Percentiles rank a stretch among this genome's conserved stretches.
These are phyloP conservation scores for Globisporangium spiculum DNA, from an alignment of 352 stramenopile species.

Conservation along the genomic window DNA sequence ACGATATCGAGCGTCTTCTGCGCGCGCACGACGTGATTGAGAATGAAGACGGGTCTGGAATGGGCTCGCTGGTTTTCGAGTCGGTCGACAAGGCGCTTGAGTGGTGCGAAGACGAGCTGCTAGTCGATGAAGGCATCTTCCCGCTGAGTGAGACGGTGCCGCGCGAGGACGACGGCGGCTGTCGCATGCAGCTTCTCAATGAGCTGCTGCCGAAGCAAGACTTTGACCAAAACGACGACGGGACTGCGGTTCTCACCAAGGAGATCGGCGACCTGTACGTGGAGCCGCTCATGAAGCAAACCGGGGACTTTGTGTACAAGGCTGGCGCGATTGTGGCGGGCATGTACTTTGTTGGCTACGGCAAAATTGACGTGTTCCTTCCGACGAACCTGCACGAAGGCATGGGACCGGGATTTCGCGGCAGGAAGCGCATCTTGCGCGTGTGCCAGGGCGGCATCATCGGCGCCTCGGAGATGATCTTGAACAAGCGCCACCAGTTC, in stretches of 20 bases:
- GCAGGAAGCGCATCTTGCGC: constrained; percentile 75
- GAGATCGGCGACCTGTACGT: constrained; percentile 76
- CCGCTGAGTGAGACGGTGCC: constrained; percentile 57
- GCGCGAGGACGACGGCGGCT: constrained; percentile 27
- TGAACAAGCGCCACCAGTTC: constrained; percentile 83
- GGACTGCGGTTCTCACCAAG: constrained; percentile 38
- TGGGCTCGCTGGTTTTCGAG: constrained; percentile 76
- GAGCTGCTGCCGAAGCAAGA: constrained; percentile 49
- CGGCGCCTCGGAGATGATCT: constrained; percentile 72
- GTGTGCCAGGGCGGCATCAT: constrained; percentile 81
- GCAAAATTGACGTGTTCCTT: constrained; percentile 84
- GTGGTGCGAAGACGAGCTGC: constrained; percentile 84
- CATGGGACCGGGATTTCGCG: constrained; percentile 74
- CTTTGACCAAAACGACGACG: constrained; percentile 12
- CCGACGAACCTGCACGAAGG: constrained; percentile 76
- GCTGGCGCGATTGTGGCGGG: constrained; percentile 59
- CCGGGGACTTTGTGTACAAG: constrained; percentile 67
- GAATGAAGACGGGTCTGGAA: constrained; percentile 42
- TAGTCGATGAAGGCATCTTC: constrained; percentile 65
- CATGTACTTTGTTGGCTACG: constrained; percentile 82
- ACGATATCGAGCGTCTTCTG: constrained; percentile 65
- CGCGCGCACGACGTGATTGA: constrained; percentile 82
- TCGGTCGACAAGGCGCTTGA: constrained; percentile 81
- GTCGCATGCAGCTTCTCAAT: constrained; percentile 60
- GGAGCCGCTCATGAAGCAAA: constrained; percentile 47